Base-by-base conservation (phyloP, 176 grass and related monocot genomes). In the Aegilops umbellulata region DNA sequence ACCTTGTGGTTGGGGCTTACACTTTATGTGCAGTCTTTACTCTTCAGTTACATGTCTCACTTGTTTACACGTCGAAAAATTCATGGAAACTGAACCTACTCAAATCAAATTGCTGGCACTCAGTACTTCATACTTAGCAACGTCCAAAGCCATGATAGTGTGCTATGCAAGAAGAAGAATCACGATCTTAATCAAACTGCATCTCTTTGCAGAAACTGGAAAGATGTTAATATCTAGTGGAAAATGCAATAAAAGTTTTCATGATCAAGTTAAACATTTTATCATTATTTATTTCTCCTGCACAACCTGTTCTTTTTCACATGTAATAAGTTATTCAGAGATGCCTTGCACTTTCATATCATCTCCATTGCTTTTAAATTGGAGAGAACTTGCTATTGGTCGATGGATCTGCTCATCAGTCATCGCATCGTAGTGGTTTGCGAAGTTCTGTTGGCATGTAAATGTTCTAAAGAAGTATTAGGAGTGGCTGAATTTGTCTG, bases 381-480 rank as follows among this genome's bases (percentile, higher is more conserved):
- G 31, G 70, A 30, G 16, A 66, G 8, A 42, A 76, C 79, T 44
- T 39, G 60, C 15, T 78, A 42, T 77, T 29, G 30, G 7, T 39
- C 69, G 55, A 70, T 36, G 38, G 4, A 16, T 78, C 73, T 88
- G 73, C 74, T 63, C 41, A 75, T 75, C 42, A 75, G 5, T 84
- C 25, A 88, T 39, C 7, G 4, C 36, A 88, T n/a, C 4, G 5
- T 20, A 70, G 4, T 62, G 27, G 64, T 22, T 83, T 60, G 34
- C 51, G 8, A 47, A 78, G 27, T 23, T 39, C 4, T 32, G 19
- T 62, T 84, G 27, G 35, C 64, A 30, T 79, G 12, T 47, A 23
- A 38, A 55, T 30, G 11, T 63, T 84, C 23, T 55, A 75, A 25
- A 64, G 55, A 78, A 72, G 26, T n/a, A 6, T 7, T 65, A 25